Conservation (phyloP, 345 rosid genomes). For the Euphorbia lathyris region DNA sequence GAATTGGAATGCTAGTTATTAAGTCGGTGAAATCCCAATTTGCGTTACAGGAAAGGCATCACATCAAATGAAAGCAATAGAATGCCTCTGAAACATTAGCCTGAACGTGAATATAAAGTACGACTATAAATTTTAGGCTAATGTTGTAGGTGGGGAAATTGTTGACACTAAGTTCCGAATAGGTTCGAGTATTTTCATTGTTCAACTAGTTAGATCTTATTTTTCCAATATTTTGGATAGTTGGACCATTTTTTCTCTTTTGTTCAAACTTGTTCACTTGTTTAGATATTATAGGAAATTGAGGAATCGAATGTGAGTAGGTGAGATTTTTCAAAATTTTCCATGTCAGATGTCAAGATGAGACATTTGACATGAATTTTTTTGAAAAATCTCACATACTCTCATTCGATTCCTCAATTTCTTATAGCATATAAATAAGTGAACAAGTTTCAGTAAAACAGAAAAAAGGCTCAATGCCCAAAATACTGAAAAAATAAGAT, state of each 20-base stretch:
- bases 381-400: too few relatives aligned
- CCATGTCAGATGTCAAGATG: too few relatives aligned
- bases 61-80: conserved; percentile 18
- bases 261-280: conserved; percentile 16
- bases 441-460: too few relatives aligned
- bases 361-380: too few relatives aligned
- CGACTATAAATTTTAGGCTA: conserved; percentile 32
- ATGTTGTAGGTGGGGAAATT: conserved; percentile 19
- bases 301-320: too few relatives aligned
- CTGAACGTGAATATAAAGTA: conserved; percentile 49
- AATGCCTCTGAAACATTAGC: conserved; percentile 19
- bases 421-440: conserved; percentile 20
- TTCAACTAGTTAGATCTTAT: conserved; percentile 9
- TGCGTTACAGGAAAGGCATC: conserved; percentile 15
- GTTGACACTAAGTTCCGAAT: conserved; percentile 25
- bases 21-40: conserved; percentile 17
- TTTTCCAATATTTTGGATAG: conserved; percentile 19
- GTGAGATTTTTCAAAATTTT: too few relatives aligned
- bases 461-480: conserved; percentile 15
- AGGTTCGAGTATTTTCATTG: conserved; percentile 19
- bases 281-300: too few relatives aligned
- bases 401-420: too few relatives aligned
- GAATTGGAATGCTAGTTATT: conserved; percentile 47
- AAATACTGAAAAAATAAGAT: conserved; percentile 5
- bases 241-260: background rate